Evolutionary conservation across 345 rosid species (phyloP).

Genomic region (Arabis hirsuta): DNA sequence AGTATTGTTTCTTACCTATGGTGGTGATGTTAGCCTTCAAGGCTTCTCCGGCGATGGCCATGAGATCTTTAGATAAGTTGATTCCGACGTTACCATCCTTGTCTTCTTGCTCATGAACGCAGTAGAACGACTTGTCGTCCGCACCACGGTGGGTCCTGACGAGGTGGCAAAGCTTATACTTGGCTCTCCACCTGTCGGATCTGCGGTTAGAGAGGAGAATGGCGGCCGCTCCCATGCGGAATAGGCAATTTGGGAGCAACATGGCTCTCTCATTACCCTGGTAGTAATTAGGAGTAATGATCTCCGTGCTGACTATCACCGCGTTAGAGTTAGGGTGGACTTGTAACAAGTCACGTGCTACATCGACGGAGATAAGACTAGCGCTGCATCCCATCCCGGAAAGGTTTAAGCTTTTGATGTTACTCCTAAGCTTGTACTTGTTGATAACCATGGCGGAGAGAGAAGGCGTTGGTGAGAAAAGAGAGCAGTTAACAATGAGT

Average conservation of each 20-base stretch:
- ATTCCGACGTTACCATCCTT: constrained; percentile 67
- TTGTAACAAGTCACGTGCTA: constrained; percentile 77
- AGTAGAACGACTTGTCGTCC: constrained; percentile 66
- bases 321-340: constrained; percentile 75
- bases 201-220: constrained; percentile 66
- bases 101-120: constrained; percentile 72
- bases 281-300: constrained; percentile 74
- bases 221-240: constrained; percentile 83
- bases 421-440: constrained; percentile 78
- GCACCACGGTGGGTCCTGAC: constrained; percentile 75
- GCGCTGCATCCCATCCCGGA: constrained; percentile 93
- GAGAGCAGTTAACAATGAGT: constrained; percentile 72
- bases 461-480: constrained; percentile 79
- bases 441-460: constrained; percentile 78
- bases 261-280: constrained; percentile 77
- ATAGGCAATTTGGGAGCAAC: constrained; percentile 81
- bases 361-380: constrained; percentile 63
- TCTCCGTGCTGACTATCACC: constrained; percentile 71
- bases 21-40: constrained; percentile 77
- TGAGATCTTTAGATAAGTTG: constrained; percentile 66
- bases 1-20: constrained; percentile 34
- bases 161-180: constrained; percentile 64
- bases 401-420: constrained; percentile 74
- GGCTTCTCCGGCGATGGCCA: constrained; percentile 86
- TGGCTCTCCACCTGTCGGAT: constrained; percentile 60